Evolutionary conservation across 306 rosid species (phyloP), one percentile per base, ranked within the genome.

Genomic region (Vigna unguiculata): DNA sequence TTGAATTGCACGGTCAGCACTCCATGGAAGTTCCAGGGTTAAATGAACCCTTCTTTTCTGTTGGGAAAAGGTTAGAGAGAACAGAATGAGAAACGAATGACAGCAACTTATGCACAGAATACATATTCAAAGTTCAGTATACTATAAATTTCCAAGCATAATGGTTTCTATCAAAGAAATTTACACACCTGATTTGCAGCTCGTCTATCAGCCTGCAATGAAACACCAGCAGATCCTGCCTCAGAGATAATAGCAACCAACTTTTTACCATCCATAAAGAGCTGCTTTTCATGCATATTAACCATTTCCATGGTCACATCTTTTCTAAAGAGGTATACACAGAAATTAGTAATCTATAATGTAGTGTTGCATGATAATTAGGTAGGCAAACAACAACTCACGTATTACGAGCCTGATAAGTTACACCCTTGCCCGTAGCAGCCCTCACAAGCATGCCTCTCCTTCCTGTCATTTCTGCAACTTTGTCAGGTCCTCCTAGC

Each of bases 391-490:
- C 55, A 49, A 75, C 53, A 87, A 86, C 99, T 89, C 80, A 95
- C 99, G 97, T 88, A 83, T 95, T 95, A 58, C 99, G 97, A 83
- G 97, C 89, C 85, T 89, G 97, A 82, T 95, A 95, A 71, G 97
- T 90, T 61, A 95, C 99, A 72, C 99, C 99, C 88, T 92, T 95
- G 52, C 99, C 99, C 38, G 75, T 79, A 80, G 99, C 57, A 41
- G 93, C 92, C 84, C 99, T 89, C 79, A 95, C 99, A 82, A 95
- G 96, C 99, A 95, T 95, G 78, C 99, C 99, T 81, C 99, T 91
- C 87, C 99, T 92, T 85, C 99, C 99, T 38, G 99, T 95, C 75
- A 95, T 89, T 87, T 95, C 99, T 54, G 97, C 93, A 62, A 95
- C 97, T 67, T 90, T 95, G 54, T 95, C 99, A 71, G 99, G 99